Evolutionary conservation across 2,329 filamentous ascomycete genomes (phyloP), one percentile per base, ranked within the genome.

Genomic region (Aspergillus ustus): DNA sequence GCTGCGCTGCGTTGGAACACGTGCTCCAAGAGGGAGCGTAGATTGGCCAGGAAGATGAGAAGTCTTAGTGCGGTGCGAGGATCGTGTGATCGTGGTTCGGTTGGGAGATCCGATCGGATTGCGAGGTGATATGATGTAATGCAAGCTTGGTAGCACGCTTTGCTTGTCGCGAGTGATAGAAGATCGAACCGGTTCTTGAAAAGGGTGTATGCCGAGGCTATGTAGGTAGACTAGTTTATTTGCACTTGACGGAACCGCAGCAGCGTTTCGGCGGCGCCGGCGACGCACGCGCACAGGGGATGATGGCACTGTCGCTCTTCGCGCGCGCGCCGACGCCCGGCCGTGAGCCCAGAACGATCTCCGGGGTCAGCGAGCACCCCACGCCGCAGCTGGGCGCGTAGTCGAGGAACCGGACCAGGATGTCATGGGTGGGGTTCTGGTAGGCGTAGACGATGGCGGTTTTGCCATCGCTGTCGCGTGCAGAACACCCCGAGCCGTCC

Each of bases 401-500:
- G 9, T 59, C 28, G 15, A 62, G 52, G 28, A 64, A 64, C 2
- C 43, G 45, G 3, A 29, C 40, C 5, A 64, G 20, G 3, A 64
- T 19, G 7, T 53, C 52, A 1, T 15, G 9, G 20, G 31, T 44
- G 13, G 56, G 34, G 17, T 62, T 59, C 7, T 59, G 29, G 44
- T 64, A 64, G 25, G 62, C 62, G 62, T 64, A 64, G 48, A 49
- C 59, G 2, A 64, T 45, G 4, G 59, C 34, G 1, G 50, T 62
- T 13, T 57, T 59, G 2, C 62, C 56, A 11, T 46, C 25, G 25
- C 31, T 37, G 56, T 64, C 62, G 9, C 59, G 55, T 7, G 40
- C 28, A 1, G 53, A 60, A 15, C 56, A 62, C 9, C 17, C 28
- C 2, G 44, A 44, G 8, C 51, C 51, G 11, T 48, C 15, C 17